Percentiles rank a stretch among this genome's conserved stretches.
Evolutionary conservation across 129 eudicot species (phyloP).

Genomic region (Sambucus nigra): DNA sequence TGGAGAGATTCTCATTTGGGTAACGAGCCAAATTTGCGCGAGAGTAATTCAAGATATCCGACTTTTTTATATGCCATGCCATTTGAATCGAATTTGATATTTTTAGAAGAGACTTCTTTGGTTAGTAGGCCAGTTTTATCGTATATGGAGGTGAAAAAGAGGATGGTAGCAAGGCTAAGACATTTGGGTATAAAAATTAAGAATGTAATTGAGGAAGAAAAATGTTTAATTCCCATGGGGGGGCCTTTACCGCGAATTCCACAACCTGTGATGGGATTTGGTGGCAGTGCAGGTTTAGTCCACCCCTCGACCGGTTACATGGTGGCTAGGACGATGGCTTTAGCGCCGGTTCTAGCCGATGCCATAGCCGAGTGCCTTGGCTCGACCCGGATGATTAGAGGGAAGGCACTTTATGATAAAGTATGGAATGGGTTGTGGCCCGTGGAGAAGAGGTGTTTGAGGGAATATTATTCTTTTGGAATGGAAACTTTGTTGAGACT

Average conservation of each 20-base stretch:
- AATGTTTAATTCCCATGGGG: conserved; percentile 84
- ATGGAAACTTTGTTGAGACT: conserved; percentile 86
- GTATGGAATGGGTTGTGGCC: conserved; percentile 86
- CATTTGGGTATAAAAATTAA: conserved; percentile 60
- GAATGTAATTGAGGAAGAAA: conserved; percentile 60
- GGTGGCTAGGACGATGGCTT: conserved; percentile 53
- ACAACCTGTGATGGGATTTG: conserved; percentile 58
- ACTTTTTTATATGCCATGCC: conserved; percentile 79
- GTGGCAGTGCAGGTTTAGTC: conserved; percentile 69
- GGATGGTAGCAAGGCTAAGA: conserved; percentile 75
- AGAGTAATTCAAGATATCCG: conserved; percentile 37
- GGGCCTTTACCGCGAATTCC: conserved; percentile 72
- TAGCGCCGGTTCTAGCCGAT: conserved; percentile 48
- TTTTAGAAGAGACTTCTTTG: conserved; percentile 69
- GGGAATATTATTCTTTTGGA: conserved; percentile 67
- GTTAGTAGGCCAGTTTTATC: conserved; percentile 66
- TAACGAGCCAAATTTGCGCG: conserved; percentile 60
- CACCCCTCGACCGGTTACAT: conserved; percentile 83
- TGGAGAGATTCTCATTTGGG: conserved; percentile 84
- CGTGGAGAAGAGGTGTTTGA: conserved; percentile 33
- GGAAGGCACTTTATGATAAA: conserved; percentile 37
- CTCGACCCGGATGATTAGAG: conserved; percentile 70
- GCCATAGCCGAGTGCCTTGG: conserved; percentile 64
- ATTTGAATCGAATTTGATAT: conserved; percentile 55
- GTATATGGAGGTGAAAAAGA: conserved; percentile 43